phyloP scores from a whole-genome alignment of 2,329 filamentous ascomycete species.

The Cercospora brassicicola region DNA sequence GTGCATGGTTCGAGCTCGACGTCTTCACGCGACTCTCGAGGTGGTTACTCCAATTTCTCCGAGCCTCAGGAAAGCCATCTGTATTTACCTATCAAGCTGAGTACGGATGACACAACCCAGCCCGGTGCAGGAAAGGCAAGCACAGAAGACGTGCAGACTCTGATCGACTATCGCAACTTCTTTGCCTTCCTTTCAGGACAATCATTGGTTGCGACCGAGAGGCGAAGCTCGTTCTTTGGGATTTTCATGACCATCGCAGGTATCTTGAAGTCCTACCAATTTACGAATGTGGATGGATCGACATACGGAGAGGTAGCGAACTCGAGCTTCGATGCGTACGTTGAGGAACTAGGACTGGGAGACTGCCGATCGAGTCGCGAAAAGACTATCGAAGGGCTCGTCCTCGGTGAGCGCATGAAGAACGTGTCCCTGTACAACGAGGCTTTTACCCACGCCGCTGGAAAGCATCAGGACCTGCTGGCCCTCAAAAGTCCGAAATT shows the following conservation, averaged over 20 bases:
- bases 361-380: conserved; percentile 81
- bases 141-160: conserved; percentile 54
- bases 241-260: conserved; percentile 63
- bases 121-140: conserved; percentile 32
- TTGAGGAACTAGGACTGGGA: conserved; percentile 72
- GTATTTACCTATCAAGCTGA: conserved; percentile 59
- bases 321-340: conserved; percentile 70
- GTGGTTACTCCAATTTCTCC: conserved; percentile 50
- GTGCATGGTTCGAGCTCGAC: conserved; percentile 29
- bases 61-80: conserved; percentile 57
- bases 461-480: conserved; percentile 75
- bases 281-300: conserved; percentile 62
- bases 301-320: conserved; percentile 63
- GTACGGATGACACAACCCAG: conserved; percentile 46
- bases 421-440: conserved; percentile 83
- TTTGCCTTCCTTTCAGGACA: conserved; percentile 65
- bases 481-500: conserved; percentile 69
- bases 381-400: conserved; percentile 82
- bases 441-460: conserved; percentile 86
- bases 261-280: conserved; percentile 58
- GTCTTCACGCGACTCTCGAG: conserved; percentile 41
- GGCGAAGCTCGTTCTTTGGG: conserved; percentile 56
- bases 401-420: conserved; percentile 86
- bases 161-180: conserved; percentile 62
- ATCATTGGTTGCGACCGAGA: conserved; percentile 59